phyloP scores from a whole-genome alignment of 768 basidiomycete species.

The Panus rudis region DNA sequence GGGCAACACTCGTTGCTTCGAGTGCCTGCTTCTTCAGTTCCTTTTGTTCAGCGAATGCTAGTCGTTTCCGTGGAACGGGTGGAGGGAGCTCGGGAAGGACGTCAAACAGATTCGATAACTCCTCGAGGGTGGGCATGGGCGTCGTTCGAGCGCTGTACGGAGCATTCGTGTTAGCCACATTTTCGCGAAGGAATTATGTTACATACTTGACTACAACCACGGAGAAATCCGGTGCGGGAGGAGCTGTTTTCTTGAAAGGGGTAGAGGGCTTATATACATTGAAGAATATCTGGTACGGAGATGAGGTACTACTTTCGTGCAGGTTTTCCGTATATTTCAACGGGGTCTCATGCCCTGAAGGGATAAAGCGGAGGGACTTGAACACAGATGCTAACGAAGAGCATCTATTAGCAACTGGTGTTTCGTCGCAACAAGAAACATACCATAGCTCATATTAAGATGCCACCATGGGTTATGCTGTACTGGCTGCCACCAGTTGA shows the following conservation, averaged over 20 bases:
- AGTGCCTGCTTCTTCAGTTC: constrained; percentile 9
- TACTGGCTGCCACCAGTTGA: constrained; percentile 67
- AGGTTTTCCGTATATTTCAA: constrained; percentile 28
- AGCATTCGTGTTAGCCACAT: neutral
- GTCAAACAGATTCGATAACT: constrained; percentile 68
- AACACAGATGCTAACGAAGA: constrained; percentile 73
- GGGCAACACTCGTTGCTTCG: neutral
- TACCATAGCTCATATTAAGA: constrained; percentile 47
- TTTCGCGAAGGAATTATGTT: neutral
- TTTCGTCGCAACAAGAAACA: constrained; percentile 19
- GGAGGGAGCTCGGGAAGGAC: constrained; percentile 55
- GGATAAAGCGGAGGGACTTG: constrained; percentile 62
- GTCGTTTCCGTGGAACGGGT: constrained; percentile 47
- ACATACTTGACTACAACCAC: constrained; percentile 81
- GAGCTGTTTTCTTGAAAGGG: constrained; percentile 70
- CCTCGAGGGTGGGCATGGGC: constrained; percentile 72
- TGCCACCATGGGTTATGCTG: constrained; percentile 39
- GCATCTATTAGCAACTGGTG: no score
- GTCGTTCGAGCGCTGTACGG: constrained; percentile 68
- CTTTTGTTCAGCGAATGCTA: constrained; percentile 15
- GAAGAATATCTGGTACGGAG: constrained; percentile 80
- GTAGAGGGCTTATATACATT: constrained; percentile 90
- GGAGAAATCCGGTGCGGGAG: constrained; percentile 78
- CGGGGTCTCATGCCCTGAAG: constrained; percentile 52
- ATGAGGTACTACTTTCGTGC: constrained; percentile 14